Conservation (phyloP, 768 basidiomycete species). For the Podaxis sp. region DNA sequence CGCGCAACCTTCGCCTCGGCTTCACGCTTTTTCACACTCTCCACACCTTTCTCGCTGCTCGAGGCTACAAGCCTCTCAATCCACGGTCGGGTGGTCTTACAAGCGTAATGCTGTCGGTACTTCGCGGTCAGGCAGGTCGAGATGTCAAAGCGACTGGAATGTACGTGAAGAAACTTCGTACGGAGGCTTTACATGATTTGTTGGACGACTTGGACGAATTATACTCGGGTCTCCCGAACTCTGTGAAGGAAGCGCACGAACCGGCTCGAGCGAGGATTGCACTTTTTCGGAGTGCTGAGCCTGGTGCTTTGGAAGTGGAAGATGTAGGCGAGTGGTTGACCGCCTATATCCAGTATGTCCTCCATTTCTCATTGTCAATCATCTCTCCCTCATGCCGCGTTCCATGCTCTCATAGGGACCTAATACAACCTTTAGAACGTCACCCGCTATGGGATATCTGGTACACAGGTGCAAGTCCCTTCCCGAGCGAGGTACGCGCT, state of each 20-base stretch:
- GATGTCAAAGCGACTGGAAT: conserved; percentile 41
- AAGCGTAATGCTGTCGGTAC: conserved; percentile 39
- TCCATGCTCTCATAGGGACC: neutral
- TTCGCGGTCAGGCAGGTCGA: conserved; percentile 39
- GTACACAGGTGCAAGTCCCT: conserved; percentile 63
- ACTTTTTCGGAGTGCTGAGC: neutral
- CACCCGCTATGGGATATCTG: conserved; percentile 62
- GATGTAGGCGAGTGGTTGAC: neutral
- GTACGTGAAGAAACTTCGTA: conserved; percentile 41
- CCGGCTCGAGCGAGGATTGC: neutral
- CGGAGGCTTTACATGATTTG: neutral
- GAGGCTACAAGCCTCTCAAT: conserved; percentile 38
- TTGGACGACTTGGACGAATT: neutral
- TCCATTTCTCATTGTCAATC: conserved; percentile 36
- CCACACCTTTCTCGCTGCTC: conserved; percentile 36
- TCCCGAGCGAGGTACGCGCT: conserved; percentile 56
- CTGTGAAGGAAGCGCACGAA: neutral
- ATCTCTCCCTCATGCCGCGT: neutral
- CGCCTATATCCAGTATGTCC: neutral
- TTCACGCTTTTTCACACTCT: conserved; percentile 42
- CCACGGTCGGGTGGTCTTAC: conserved; percentile 23
- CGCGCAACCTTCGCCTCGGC: conserved; percentile 34
- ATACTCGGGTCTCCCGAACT: neutral
- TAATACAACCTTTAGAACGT: conserved; percentile 44
- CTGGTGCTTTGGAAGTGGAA: neutral